Evolutionary conservation across 345 rosid species (phyloP).

Genomic region (thale cress (Arabidopsis thaliana)): TAIR10.1 NC_003074.8:21841001-21841500

Average conservation of each 20-base stretch:
- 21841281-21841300: slow-evolving; percentile 46
- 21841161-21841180: not conserved
- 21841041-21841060: not conserved
- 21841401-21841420: not conserved
- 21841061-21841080: slow-evolving; percentile 47
- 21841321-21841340: slow-evolving; percentile 49
- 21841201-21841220: slow-evolving; percentile 1
- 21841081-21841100: slow-evolving; percentile 37
- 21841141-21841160: slow-evolving; percentile 3
- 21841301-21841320: slow-evolving; percentile 48
- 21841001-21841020: not conserved
- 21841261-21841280: slow-evolving; percentile 43
- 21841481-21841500: slow-evolving; percentile 48
- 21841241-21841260: not conserved
- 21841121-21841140: slow-evolving; percentile 45
- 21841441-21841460: slow-evolving; percentile 49
- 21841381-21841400: not conserved
- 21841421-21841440: slow-evolving; percentile 50
- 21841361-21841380: not conserved
- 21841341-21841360: not conserved
- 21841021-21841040: not conserved
- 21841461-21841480: slow-evolving; percentile 44
- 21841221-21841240: not conserved
- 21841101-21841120: slow-evolving; percentile 48
- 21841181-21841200: not conserved